Conservation (phyloP, 495 filamentous ascomycete genomes). For the Acidiella bohemica region DNA sequence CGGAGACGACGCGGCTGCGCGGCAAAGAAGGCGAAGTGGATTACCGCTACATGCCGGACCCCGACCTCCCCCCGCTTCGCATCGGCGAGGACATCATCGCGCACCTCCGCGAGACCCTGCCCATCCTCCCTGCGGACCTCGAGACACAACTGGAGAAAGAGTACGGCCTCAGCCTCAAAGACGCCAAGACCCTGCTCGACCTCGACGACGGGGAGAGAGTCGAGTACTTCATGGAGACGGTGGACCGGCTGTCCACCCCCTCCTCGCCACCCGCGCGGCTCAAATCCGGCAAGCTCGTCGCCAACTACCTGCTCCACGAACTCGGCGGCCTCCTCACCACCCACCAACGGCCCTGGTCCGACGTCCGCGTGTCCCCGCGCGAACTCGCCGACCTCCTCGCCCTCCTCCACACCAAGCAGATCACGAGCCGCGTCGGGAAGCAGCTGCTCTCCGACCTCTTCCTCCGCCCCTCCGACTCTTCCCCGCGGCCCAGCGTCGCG, state of each 20-base stretch:
- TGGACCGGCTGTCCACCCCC: conserved; percentile 37
- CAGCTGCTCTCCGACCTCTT: conserved; percentile 52
- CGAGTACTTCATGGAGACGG: conserved; percentile 69
- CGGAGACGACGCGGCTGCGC: conserved; percentile 59
- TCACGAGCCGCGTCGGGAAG: conserved; percentile 59
- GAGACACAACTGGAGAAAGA: conserved; percentile 33
- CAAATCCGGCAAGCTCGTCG: conserved; percentile 14
- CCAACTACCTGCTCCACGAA: conserved; percentile 57
- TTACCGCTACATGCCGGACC: conserved; percentile 97
- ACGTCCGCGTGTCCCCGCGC: conserved; percentile 41
- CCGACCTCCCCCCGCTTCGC: conserved; percentile 69
- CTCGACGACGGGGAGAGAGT: conserved; percentile 69
- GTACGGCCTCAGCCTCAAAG: conserved; percentile 63
- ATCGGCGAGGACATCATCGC: conserved; percentile 56
- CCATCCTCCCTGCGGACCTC: conserved; percentile 55
- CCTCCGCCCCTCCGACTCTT: conserved; percentile 18
- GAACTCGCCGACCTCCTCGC: conserved; percentile 55
- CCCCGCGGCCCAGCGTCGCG: conserved; percentile 34
- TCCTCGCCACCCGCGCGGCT: conserved; percentile 20
- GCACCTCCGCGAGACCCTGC: conserved; percentile 45
- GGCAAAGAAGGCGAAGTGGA: conserved; percentile 97
- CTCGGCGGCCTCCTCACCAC: conserved; percentile 61
- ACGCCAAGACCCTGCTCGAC: conserved; percentile 66
- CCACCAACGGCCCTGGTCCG: conserved; percentile 38
- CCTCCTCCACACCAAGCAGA: conserved; percentile 47